These are phyloP conservation scores for Cutaneotrichosporon sp. DNA, from an alignment of 1,284 basidiomycete genomes.

Conservation along the genomic window DNA sequence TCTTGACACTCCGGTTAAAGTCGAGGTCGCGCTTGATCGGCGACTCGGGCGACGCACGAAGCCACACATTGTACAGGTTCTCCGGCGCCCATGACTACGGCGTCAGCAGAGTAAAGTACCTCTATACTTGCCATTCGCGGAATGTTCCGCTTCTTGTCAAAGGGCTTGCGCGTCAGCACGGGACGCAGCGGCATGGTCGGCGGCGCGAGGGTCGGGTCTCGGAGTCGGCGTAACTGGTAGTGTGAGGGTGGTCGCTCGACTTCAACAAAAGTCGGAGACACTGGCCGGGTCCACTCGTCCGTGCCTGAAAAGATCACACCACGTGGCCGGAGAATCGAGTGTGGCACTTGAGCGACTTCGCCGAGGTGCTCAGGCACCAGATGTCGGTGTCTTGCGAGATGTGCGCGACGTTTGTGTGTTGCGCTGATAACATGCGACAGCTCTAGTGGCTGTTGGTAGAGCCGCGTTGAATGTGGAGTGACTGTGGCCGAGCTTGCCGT, in stretches of 20 bases:
- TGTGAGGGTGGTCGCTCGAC: neutral
- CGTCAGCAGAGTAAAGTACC: constrained; percentile 10
- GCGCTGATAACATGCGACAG: no score
- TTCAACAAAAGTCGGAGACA: constrained; percentile 13
- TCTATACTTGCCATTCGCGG: constrained; percentile 45
- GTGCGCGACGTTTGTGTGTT: no score
- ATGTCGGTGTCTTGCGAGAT: no score
- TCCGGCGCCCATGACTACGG: constrained; percentile 70
- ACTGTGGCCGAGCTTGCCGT: no score
- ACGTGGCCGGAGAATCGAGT: constrained; percentile 5
- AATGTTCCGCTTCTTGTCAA: constrained; percentile 38
- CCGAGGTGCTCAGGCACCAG: no score
- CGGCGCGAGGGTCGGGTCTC: neutral
- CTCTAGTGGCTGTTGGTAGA: no score
- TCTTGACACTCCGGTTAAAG: constrained; percentile 60
- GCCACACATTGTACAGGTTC: constrained; percentile 75
- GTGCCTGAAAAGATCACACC: neutral
- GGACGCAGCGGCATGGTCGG: constrained; percentile 18
- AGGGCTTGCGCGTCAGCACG: constrained; percentile 13
- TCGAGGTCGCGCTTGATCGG: constrained; percentile 51
- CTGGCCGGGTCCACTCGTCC: neutral
- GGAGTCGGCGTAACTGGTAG: neutral
- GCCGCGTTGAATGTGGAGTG: no score
- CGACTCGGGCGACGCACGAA: constrained; percentile 54
- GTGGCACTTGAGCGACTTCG: neutral